phyloP scores from a whole-genome alignment of 768 basidiomycete genomes.

The Kwoniella pini region DNA sequence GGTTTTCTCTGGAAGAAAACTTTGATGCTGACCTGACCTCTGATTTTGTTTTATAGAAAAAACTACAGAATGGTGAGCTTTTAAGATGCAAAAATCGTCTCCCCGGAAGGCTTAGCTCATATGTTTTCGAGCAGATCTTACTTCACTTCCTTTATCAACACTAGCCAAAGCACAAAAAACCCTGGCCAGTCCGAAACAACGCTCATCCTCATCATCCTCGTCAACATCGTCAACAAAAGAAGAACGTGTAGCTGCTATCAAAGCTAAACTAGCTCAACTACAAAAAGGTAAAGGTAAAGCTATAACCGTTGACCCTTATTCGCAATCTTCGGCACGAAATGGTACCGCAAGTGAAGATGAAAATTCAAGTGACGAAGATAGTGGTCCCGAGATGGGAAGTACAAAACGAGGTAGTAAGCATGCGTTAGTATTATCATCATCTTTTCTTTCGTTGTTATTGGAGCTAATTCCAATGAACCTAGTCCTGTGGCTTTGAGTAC shows the following conservation, averaged over 20 bases:
- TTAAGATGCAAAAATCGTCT: background rate
- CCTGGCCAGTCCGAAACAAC: slow-evolving; percentile 47
- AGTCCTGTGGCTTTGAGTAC: slow-evolving; percentile 82
- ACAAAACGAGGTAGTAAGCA: slow-evolving; percentile 75
- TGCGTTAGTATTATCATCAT: slow-evolving; percentile 66
- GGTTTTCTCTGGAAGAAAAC: background rate
- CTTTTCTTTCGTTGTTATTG: background rate
- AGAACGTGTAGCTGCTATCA: slow-evolving; percentile 42
- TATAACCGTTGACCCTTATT: slow-evolving; percentile 30
- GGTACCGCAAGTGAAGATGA: slow-evolving; percentile 29
- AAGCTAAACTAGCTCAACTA: slow-evolving; percentile 48
- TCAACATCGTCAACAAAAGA: slow-evolving; percentile 19
- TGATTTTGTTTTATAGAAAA: slow-evolving; percentile 9
- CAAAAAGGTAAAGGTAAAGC: slow-evolving; percentile 53
- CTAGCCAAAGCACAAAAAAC: slow-evolving; percentile 67
- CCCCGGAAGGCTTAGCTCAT: background rate
- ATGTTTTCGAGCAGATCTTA: slow-evolving; percentile 4
- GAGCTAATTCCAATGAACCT: slow-evolving; percentile 6
- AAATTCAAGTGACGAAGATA: slow-evolving; percentile 44
- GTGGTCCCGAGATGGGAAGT: slow-evolving; percentile 54
- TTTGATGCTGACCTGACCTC: background rate
- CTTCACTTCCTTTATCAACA: slow-evolving; percentile 63
- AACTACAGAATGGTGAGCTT: slow-evolving; percentile 39
- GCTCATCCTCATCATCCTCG: slow-evolving; percentile 14
- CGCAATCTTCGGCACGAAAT: slow-evolving; percentile 32